Percentiles rank a stretch among this genome's conserved stretches.
These are phyloP conservation scores for Colletotrichum australisinense DNA, from an alignment of 2,329 filamentous ascomycete species.

Conservation along the genomic window DNA sequence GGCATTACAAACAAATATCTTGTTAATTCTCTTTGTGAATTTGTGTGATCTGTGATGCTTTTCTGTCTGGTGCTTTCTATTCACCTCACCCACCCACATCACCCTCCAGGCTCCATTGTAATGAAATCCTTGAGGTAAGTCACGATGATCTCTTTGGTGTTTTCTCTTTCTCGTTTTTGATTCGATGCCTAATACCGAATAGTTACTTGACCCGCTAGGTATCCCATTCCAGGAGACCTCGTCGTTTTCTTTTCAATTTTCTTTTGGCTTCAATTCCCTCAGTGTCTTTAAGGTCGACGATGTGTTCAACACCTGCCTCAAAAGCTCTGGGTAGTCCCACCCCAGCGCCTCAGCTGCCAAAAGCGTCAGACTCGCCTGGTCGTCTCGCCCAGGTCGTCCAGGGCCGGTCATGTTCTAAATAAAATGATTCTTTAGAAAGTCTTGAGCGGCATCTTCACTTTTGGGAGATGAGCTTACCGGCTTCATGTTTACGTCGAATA, in stretches of 20 bases:
- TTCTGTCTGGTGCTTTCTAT: neutral
- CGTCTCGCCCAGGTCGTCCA: slow-evolving; percentile 57
- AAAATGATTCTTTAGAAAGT: too few species aligned
- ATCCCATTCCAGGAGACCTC: too few species aligned
- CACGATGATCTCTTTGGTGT: neutral
- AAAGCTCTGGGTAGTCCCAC: slow-evolving; percentile 53
- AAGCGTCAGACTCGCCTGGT: slow-evolving; percentile 60
- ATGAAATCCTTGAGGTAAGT: neutral
- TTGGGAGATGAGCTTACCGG: slow-evolving; percentile 47
- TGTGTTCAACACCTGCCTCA: slow-evolving; percentile 47
- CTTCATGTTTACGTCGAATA: slow-evolving; percentile 66
- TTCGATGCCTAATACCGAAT: neutral
- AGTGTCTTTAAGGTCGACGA: neutral
- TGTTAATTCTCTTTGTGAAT: neutral
- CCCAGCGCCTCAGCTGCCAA: slow-evolving; percentile 53
- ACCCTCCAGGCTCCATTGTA: too few species aligned
- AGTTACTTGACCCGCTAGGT: neutral
- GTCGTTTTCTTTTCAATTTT: neutral
- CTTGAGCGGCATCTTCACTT: too few species aligned
- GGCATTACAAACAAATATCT: neutral
- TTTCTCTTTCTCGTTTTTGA: neutral
- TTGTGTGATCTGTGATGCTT: too few species aligned
- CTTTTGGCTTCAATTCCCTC: neutral
- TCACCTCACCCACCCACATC: neutral
- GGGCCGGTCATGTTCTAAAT: slow-evolving; percentile 50